A percentile compares a stretch with the other conserved stretches of the same genome.
phyloP scores from a whole-genome alignment of 306 rosid genomes.

The Trichosanthes cucumerina region DNA sequence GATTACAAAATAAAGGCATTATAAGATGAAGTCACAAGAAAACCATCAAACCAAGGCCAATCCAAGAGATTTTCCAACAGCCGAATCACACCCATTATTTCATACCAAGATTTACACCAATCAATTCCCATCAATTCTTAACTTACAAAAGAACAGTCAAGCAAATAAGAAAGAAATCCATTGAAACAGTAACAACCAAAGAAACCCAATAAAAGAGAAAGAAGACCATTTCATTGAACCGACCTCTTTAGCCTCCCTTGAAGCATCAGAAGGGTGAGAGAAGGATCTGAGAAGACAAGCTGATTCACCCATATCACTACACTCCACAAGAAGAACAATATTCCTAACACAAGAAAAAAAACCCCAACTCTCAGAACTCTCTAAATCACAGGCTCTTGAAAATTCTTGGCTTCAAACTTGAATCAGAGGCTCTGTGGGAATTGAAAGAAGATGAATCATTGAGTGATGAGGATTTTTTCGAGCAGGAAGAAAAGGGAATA shows the following conservation, averaged over 20 bases:
- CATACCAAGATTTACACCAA: not conserved
- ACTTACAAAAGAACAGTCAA: not conserved
- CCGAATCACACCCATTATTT: not conserved
- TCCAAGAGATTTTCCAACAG: not conserved
- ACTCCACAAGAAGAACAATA: not conserved
- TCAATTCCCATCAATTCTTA: not conserved
- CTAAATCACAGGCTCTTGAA: not conserved
- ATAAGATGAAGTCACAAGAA: not conserved
- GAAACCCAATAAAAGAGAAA: not conserved
- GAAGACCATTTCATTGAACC: not conserved
- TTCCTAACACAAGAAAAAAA: not conserved
- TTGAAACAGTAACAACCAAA: not conserved
- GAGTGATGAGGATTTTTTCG: not conserved
- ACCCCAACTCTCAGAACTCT: not conserved
- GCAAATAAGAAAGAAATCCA: not conserved
- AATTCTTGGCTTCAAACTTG: not conserved
- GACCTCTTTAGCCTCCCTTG: constrained; percentile 41
- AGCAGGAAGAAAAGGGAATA: not conserved
- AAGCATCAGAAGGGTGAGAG: constrained; percentile 39
- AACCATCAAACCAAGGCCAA: not conserved
- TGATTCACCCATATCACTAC: constrained; percentile 39
- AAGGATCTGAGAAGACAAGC: constrained; percentile 50
- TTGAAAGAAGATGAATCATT: not conserved
- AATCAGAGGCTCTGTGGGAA: not conserved
- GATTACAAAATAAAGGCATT: not conserved